Conservation (phyloP, 768 basidiomycete species). For the Lactifluus echinatus region DNA sequence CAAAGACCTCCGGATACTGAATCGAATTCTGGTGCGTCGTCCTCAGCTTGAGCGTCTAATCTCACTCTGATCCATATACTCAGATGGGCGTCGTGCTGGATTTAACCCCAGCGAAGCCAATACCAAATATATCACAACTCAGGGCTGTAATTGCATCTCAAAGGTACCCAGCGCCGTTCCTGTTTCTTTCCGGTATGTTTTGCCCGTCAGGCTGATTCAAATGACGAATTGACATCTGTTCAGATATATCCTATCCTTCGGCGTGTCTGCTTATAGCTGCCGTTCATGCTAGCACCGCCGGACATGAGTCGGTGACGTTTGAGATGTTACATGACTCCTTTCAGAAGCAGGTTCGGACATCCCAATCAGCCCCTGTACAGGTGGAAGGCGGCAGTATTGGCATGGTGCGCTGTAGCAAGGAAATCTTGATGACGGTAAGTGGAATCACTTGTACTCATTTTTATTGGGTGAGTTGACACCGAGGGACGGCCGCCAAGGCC, state of each 20-base stretch:
- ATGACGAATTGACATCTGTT: background rate
- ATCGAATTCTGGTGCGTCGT: conserved; percentile 50
- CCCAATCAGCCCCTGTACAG: conserved; percentile 65
- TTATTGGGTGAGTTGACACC: background rate
- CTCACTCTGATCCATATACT: background rate
- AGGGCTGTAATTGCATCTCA: conserved; percentile 39
- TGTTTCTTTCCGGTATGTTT: conserved; percentile 44
- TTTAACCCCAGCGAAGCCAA: conserved; percentile 45
- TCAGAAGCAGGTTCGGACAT: conserved; percentile 62
- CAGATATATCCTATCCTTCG: conserved; percentile 70
- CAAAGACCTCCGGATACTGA: conserved; percentile 50
- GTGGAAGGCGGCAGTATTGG: conserved; percentile 62
- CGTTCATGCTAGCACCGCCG: conserved; percentile 65
- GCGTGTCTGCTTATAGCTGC: conserved; percentile 82
- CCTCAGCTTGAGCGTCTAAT: background rate
- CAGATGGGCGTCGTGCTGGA: conserved; percentile 40
- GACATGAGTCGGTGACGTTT: conserved; percentile 78
- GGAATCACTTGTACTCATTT: background rate
- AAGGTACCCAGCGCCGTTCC: conserved; percentile 45
- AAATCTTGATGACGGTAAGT: conserved; percentile 60
- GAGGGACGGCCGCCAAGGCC: conserved; percentile 38
- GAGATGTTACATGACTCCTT: conserved; percentile 84
- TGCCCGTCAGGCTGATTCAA: background rate
- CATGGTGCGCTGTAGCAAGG: conserved; percentile 57
- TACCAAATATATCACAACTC: conserved; percentile 41